A percentile compares a stretch with the other conserved stretches of the same genome.
Evolutionary conservation across 164 flowering plant species (phyloP).

Genomic region (Dillenia suffruticosa): DNA sequence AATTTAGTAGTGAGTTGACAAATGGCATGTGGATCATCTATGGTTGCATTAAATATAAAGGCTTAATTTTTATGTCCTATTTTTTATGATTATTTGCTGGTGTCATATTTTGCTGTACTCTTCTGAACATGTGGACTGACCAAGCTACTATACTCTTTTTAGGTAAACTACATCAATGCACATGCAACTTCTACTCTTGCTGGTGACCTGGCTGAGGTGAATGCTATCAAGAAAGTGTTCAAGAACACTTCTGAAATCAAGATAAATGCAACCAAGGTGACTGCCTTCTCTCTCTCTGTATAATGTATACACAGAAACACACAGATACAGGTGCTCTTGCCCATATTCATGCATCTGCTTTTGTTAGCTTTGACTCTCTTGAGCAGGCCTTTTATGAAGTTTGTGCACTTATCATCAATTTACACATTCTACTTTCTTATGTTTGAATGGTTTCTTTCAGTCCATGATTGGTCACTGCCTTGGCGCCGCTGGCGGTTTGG

Average conservation of each 20-base stretch:
- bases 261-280: slow-evolving; percentile 90
- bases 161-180: slow-evolving; percentile 97
- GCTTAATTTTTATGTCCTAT: too few relatives aligned
- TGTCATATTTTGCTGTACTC: too few relatives aligned
- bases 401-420: neutral
- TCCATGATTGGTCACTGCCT: slow-evolving; percentile 97
- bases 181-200: slow-evolving; percentile 94
- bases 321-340: neutral
- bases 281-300: neutral
- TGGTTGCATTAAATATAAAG: too few relatives aligned
- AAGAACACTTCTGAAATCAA: slow-evolving; percentile 76
- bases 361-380: neutral
- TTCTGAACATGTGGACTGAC: too few relatives aligned
- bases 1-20: too few relatives aligned
- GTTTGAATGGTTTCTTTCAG: slow-evolving; percentile 31
- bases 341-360: neutral
- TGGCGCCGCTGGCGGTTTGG: slow-evolving; percentile 95
- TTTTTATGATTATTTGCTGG: too few relatives aligned
- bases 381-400: too few relatives aligned
- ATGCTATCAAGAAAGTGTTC: slow-evolving; percentile 92
- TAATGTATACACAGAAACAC: neutral
- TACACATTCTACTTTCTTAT: neutral
- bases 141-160: slow-evolving; percentile 10
- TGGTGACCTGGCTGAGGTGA: slow-evolving; percentile 94
- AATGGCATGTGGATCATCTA: too few relatives aligned